phyloP scores from a whole-genome alignment of 257 asterid species.

The Schizonepeta tenuifolia region DNA sequence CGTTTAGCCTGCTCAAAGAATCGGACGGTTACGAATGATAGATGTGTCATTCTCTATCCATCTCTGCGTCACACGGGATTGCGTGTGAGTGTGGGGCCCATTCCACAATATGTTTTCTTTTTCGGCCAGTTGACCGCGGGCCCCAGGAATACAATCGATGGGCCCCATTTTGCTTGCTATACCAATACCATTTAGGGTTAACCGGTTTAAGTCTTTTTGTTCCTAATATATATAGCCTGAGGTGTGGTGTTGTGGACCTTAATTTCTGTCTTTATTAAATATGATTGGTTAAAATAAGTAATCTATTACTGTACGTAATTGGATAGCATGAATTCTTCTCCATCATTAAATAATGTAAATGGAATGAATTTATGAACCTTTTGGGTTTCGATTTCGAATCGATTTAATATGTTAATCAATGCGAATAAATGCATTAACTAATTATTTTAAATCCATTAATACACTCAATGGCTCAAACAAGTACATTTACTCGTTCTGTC shows the following conservation, averaged over 20 bases:
- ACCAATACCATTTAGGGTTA: constrained; percentile 32
- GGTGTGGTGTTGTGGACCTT: constrained; percentile 19
- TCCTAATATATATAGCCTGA: constrained; percentile 18
- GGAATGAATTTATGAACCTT: not conserved
- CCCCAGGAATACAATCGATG: constrained; percentile 39
- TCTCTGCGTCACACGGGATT: constrained; percentile 23
- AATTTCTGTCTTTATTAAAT: constrained; percentile 7
- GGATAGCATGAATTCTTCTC: not conserved
- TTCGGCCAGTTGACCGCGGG: constrained; percentile 43
- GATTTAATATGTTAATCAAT: not conserved
- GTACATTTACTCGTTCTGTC: not conserved
- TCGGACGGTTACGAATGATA: constrained; percentile 48
- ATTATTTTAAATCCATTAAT: too few relatives aligned
- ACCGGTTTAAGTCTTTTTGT: constrained; percentile 12
- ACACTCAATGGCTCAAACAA: too few relatives aligned
- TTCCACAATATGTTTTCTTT: not conserved
- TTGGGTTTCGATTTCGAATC: not conserved
- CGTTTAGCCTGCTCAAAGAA: constrained; percentile 36
- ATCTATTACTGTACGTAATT: not conserved
- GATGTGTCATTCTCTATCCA: constrained; percentile 32
- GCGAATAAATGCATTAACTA: not conserved
- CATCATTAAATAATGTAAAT: not conserved
- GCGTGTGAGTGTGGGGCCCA: constrained; percentile 25
- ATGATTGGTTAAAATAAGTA: not conserved
- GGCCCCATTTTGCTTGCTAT: constrained; percentile 25